Evolutionary conservation across 2,329 filamentous ascomycete genomes (phyloP).

Genomic region (Fusarium veterinarium): DNA sequence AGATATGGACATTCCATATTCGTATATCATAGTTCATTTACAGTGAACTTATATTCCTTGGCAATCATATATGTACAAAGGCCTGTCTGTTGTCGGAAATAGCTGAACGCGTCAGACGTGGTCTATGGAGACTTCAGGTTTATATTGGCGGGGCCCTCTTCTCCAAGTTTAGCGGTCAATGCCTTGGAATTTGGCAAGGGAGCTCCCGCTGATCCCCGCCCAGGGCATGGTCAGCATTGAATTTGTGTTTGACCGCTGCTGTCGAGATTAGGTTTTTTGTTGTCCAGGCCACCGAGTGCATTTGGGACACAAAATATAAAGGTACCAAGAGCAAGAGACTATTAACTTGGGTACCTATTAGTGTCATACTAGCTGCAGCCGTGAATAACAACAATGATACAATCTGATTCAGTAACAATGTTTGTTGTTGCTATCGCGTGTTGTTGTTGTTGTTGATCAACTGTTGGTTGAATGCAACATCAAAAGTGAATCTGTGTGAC

Average conservation of each 20-base stretch:
- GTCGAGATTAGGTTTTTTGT: slow-evolving; percentile 29
- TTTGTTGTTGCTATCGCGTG: slow-evolving; percentile 15
- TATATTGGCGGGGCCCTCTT: slow-evolving; percentile 2
- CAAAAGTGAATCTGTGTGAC: slow-evolving; percentile 29
- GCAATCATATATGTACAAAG: background rate
- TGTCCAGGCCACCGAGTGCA: slow-evolving; percentile 33
- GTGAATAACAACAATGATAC: background rate
- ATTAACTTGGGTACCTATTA: background rate
- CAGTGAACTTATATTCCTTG: background rate
- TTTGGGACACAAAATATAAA: background rate
- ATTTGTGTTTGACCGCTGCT: slow-evolving; percentile 38
- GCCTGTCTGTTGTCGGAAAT: background rate
- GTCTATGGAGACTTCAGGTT: background rate
- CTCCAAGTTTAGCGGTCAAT: slow-evolving; percentile 27
- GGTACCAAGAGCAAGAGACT: background rate
- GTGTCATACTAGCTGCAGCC: background rate
- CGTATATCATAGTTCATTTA: background rate
- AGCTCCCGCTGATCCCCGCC: slow-evolving; percentile 33
- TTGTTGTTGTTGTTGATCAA: slow-evolving; percentile 36
- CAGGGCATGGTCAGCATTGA: slow-evolving; percentile 14
- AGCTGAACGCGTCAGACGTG: slow-evolving; percentile 14
- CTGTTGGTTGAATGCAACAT: slow-evolving; percentile 15
- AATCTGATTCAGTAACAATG: background rate
- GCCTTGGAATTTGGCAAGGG: slow-evolving; percentile 27
- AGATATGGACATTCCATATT: background rate